Base-by-base conservation (phyloP, 1,284 basidiomycete species). In the Ceratobasidium sp. region DNA sequence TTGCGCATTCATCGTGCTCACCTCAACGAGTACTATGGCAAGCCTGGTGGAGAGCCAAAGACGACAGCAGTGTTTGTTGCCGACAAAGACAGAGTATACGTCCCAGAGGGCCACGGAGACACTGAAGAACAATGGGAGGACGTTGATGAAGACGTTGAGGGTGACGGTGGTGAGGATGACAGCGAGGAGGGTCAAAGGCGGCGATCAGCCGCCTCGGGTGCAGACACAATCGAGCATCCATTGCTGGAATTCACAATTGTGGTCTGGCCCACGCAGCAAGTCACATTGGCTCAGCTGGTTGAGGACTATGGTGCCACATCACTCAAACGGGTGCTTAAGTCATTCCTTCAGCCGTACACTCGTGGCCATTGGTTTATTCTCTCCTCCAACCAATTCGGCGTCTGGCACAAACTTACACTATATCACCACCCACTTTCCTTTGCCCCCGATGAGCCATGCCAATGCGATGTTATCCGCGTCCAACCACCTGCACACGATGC, bases 1-100 rank as follows among this genome's bases (percentile, higher is more conserved):
- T 16, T 58, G 5, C 54, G 27, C 16, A 58, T 58, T 58, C 54
- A 58, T 58, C 54, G 29, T 27, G 29, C 54, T 58, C 29, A 58
- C 54, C 22, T 58, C 9, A 16, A 58, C 29, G 8, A 34, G 16
- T 58, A 27, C 29, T 58, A 58, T 16, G 54, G 24, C 4, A 8
- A 39, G 37, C 37, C 7, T 11, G 11, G 37, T 39, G 24, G 14
- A 31, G 54, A 29, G 6, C 54, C 22, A 39, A 29, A 29, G 6
- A 6, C 22, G 5, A 34, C 22, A 14, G 22, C 29, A 7, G 29
- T 58, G 29, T 24, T 58, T 6, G 54, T 27, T 0, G 54, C n/a
- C 29, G 29, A 34, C 29, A 24, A 9, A 9, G 37, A 39, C 9
- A 8, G 37, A 11, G 37, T 39, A 1, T 39, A 58, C 5, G 11